Percentiles rank a stretch among this genome's conserved stretches.
Evolutionary conservation across 208 protist genomes (phyloP).

Genomic region (Leptomonas pyrrhocoris): DNA sequence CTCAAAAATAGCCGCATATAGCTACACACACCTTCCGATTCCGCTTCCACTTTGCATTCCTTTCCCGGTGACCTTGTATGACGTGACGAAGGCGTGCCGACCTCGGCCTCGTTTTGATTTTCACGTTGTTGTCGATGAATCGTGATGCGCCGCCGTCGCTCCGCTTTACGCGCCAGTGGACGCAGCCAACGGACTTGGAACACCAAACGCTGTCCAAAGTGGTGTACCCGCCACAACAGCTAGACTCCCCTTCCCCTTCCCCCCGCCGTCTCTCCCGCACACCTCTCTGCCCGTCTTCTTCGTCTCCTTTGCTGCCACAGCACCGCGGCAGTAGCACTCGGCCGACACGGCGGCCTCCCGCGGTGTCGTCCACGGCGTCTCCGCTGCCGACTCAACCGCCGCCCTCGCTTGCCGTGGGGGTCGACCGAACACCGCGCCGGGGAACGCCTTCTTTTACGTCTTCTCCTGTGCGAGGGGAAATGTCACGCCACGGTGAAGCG

Average conservation of each 20-base stretch:
- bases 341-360: not conserved
- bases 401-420: not conserved
- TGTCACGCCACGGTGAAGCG: not conserved
- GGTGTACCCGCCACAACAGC: not conserved
- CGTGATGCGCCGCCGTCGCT: conserved; percentile 11
- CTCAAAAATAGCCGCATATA: no score
- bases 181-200: conserved; percentile 7
- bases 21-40: no score
- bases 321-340: not conserved
- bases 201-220: not conserved
- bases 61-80: not conserved
- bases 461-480: not conserved
- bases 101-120: not conserved
- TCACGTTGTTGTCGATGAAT: conserved; percentile 2
- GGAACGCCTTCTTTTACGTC: not conserved
- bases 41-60: no score
- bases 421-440: not conserved
- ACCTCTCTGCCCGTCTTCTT: not conserved
- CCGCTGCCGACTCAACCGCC: conserved; percentile 6
- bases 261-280: conserved; percentile 1
- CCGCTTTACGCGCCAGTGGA: conserved; percentile 35
- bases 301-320: not conserved
- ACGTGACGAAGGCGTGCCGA: no score
- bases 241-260: conserved; percentile 6
- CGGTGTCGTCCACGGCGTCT: not conserved